These are phyloP conservation scores for Hypoxylon lienhwacheense DNA, from an alignment of 495 filamentous ascomycete genomes.

Conservation along the genomic window DNA sequence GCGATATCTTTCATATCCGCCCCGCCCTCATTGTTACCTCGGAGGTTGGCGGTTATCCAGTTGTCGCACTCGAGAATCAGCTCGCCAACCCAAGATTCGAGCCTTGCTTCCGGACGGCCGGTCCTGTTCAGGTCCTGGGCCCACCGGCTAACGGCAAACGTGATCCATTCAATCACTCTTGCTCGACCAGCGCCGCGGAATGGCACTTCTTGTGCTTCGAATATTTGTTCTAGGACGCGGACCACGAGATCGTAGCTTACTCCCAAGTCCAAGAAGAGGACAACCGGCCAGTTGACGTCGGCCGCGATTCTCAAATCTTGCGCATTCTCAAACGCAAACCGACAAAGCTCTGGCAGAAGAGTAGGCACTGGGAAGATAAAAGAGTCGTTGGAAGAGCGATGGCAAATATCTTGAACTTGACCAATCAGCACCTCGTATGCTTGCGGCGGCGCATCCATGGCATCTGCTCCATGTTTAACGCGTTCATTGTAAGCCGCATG, in stretches of 20 bases:
- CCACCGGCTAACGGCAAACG: conserved; percentile 44
- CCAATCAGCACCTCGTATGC: conserved; percentile 81
- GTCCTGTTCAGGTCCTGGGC: conserved; percentile 46
- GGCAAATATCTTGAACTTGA: conserved; percentile 73
- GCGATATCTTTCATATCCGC: conserved; percentile 36
- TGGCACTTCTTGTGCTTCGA: conserved; percentile 79
- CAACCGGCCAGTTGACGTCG: conserved; percentile 74
- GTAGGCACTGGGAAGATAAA: conserved; percentile 71
- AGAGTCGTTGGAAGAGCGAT: conserved; percentile 68
- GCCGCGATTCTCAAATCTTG: conserved; percentile 62
- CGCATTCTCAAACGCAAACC: conserved; percentile 72
- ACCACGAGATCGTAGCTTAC: conserved; percentile 75
- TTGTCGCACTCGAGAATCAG: conserved; percentile 46
- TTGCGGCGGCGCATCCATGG: conserved; percentile 43
- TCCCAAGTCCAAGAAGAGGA: conserved; percentile 74
- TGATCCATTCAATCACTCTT: conserved; percentile 49
- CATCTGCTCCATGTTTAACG: conserved; percentile 39
- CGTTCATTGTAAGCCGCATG: conserved; percentile 45
- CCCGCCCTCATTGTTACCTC: conserved; percentile 31
- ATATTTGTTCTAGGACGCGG: conserved; percentile 77
- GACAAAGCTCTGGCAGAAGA: conserved; percentile 71
- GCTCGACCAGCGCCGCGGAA: conserved; percentile 64
- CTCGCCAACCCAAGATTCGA: conserved; percentile 48
- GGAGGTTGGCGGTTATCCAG: conserved; percentile 33
- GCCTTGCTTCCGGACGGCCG: conserved; percentile 39